Evolutionary conservation across 495 filamentous ascomycete genomes (phyloP).

Genomic region (Neurospora sp.): DNA sequence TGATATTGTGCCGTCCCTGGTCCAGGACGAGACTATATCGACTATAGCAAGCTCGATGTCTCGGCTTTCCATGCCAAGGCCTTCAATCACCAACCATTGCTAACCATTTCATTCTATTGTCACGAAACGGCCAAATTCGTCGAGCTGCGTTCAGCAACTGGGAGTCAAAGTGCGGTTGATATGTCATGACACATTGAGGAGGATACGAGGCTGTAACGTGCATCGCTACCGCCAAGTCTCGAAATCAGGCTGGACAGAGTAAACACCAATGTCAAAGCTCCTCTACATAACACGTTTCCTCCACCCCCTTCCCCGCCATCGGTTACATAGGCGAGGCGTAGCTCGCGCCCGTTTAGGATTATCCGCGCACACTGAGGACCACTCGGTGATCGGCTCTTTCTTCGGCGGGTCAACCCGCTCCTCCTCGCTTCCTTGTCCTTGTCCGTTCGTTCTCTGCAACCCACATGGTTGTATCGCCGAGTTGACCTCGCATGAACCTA

Average conservation of each 20-base stretch:
- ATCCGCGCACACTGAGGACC: slow-evolving; percentile 17
- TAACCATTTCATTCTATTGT: not conserved
- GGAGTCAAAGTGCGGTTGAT: not conserved
- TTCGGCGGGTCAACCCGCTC: slow-evolving; percentile 14
- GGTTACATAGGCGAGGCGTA: slow-evolving; percentile 14
- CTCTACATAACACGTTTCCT: not conserved
- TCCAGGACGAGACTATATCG: not conserved
- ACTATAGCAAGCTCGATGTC: not conserved
- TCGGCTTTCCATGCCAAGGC: not conserved
- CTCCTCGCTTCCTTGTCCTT: not conserved
- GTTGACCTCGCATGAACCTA: not conserved
- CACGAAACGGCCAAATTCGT: not conserved
- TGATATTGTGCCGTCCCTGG: not conserved
- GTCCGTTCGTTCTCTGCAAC: not conserved
- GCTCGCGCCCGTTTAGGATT: slow-evolving; percentile 6
- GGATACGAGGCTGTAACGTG: not conserved
- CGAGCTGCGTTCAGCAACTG: not conserved
- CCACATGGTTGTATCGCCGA: not conserved
- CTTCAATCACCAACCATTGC: not conserved
- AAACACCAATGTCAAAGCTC: not conserved
- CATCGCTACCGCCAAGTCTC: not conserved
- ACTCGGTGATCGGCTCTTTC: slow-evolving; percentile 21
- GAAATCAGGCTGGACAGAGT: not conserved
- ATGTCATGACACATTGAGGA: not conserved
- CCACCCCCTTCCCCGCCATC: not conserved